Base-by-base conservation (phyloP, 805 yeast genomes). In the Candida dajiaensis region DNA sequence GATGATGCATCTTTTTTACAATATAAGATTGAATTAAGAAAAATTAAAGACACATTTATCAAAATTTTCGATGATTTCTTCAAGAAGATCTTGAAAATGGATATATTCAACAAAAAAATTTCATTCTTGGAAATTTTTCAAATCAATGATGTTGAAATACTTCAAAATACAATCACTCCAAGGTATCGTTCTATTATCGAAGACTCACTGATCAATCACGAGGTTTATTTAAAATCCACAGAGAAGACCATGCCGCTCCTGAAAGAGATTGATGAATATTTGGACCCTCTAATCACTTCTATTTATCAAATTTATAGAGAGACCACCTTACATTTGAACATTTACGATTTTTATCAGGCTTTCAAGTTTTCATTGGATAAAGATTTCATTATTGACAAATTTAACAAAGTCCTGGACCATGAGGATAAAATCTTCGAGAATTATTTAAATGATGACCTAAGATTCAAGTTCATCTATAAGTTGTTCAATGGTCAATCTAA, bases 241-340 rank as follows among this genome's bases (percentile, higher is more conserved):
- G 55, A 55, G 8, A 38, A 48, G 47, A 41, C 39, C 36, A 45
- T 50, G 20, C 36, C 36, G 6, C 20, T 33, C 10, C 40, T 60
- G 50, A 49, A 50, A 20, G 53, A 59, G 35, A 50, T 76, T 21
- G 67, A 66, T 51, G 58, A 64, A 40, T 40, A 62, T 1, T 54
- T 76, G 40, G 77, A 74, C 19, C 89, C 89, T 1, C 66, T 78
- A 3, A 57, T 81, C 7, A 68, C 77, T 26, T 77, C 75, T 42
- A 61, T 89, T 45, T 89, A 78, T 65, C 75, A 78, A 41, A 70
- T 87, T 15, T 84, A 83, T 61, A 77, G 94, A 49, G 97, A 89
- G 55, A 90, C 96, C 0, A 85, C 86, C 21, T 71, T 81, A 3
- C 67, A 73, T 26, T 73, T 85, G 50, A 85, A 85, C 57, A 72